Base-by-base conservation (phyloP, 257 asterid genomes). In the Eustoma russellianum region DNA sequence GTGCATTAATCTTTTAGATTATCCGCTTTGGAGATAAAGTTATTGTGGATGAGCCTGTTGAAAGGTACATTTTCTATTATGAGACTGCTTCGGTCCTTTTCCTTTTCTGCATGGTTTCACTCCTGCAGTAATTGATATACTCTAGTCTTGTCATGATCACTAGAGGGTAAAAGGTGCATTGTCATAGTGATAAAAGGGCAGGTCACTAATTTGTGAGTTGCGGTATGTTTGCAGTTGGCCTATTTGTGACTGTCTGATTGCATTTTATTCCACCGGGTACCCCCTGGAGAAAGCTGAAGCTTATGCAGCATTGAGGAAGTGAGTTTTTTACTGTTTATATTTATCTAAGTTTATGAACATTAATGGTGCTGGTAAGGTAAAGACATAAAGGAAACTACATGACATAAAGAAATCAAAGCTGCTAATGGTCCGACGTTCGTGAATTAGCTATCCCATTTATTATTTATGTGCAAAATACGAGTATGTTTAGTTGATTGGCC, bases 161-260 rank as follows among this genome's bases (percentile, higher is more conserved):
- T 24, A 24, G 2, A 24, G 30, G 30, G 30, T 24, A 24, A 24
- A 19, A 19, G 3, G 30, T 24, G 30, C 30, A 24, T 1, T 24
- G 30, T 1, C 3, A 3, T 19, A 19, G 28, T 19, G 3, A 19
- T 3, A 24, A 24, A 24, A 24, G 30, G 3, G n/a, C 55, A 33
- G 55, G 34, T 24, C 34, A 18, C 14, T 18, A 10, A 38, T 38
- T 38, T 38, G 43, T 38, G 9, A 13, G 34, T 34, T 18, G 49
- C 33, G 43, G 41, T 1, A 57, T 41, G 34, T 49, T 65, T 70
- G 70, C 77, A 89, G 97, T 50, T 89, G 97, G 95, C 95, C 94
- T n/a, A 67, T 83, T 56, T 89, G 97, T 56, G 94, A 89, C 55
- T 89, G 95, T 66, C 71, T 89, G 79, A 86, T 89, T 73, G 97